Conservation (phyloP, 805 yeast species). For the Starmerella stellata region DNA sequence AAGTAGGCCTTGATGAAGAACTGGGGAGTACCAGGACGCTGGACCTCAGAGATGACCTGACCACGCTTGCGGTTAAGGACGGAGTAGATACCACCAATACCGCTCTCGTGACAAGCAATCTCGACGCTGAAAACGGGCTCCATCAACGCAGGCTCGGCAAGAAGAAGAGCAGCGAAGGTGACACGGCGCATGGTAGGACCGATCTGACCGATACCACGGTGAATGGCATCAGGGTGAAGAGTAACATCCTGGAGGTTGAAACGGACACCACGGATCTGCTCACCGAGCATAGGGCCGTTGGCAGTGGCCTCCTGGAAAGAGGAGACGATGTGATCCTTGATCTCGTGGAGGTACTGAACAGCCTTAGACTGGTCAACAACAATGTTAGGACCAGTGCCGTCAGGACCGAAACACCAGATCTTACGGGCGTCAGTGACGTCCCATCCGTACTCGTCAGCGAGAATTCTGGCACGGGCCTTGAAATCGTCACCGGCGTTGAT, state of each 20-base stretch:
- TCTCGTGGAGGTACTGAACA: slow-evolving; percentile 95
- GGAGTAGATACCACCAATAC: slow-evolving; percentile 99
- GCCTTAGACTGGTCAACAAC: slow-evolving; percentile 99
- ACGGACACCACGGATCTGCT: slow-evolving; percentile 88
- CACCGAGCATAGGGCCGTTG: slow-evolving; percentile 98
- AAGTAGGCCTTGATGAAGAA: slow-evolving; percentile 99
- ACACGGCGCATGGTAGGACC: slow-evolving; percentile 99
- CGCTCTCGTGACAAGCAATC: slow-evolving; percentile 98
- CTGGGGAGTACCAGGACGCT: slow-evolving; percentile 99
- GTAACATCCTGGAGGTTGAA: slow-evolving; percentile 97
- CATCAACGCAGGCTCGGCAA: slow-evolving; percentile 97
- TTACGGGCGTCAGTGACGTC: slow-evolving; percentile 99
- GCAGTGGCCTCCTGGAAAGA: slow-evolving; percentile 99
- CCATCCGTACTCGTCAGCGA: slow-evolving; percentile 99
- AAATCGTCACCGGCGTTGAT: slow-evolving; percentile 91
- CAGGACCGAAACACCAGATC: slow-evolving; percentile 99
- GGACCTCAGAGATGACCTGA: slow-evolving; percentile 97
- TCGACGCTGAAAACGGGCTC: slow-evolving; percentile 99
- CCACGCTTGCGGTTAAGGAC: slow-evolving; percentile 96
- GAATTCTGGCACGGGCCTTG: slow-evolving; percentile 96
- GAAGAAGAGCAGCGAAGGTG: slow-evolving; percentile 92
- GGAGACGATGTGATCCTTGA: slow-evolving; percentile 98
- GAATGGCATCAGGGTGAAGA: slow-evolving; percentile 99
- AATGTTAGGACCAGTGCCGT: slow-evolving; percentile 95
- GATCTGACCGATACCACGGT: slow-evolving; percentile 99